A percentile compares a stretch with the other conserved stretches of the same genome.
Conservation (phyloP, 345 rosid genomes). For the Gossypium ekmanianum region DNA sequence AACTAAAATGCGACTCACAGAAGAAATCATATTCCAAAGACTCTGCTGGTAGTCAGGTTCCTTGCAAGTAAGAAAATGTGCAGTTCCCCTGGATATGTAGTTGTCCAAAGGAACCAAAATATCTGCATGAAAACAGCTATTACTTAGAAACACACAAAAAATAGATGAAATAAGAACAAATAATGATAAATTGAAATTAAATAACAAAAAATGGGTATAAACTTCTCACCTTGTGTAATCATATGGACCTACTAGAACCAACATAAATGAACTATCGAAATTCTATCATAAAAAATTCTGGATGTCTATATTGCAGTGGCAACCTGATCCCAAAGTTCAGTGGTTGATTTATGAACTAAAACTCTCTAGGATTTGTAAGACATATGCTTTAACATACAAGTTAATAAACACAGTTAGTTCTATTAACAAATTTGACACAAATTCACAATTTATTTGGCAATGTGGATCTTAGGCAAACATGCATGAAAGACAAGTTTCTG, state of each 20-base stretch:
- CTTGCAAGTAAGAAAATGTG: slow-evolving; percentile 80
- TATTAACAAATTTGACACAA: background rate
- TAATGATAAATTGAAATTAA: background rate
- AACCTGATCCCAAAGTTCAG: background rate
- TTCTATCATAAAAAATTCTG: background rate
- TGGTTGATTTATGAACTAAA: background rate
- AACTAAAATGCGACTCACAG: slow-evolving; percentile 51
- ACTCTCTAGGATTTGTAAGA: background rate
- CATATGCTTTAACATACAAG: background rate
- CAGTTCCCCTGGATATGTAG: slow-evolving; percentile 90
- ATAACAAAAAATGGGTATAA: background rate
- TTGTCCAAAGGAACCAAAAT: slow-evolving; percentile 97
- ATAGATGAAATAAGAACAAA: background rate
- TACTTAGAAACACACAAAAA: background rate
- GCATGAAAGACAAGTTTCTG: background rate
- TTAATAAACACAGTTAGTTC: background rate
- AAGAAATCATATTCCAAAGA: slow-evolving; percentile 85
- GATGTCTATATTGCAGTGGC: background rate
- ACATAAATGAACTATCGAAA: background rate
- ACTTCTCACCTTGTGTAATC: background rate
- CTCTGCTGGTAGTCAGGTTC: slow-evolving; percentile 95
- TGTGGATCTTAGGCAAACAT: background rate
- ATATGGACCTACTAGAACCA: background rate
- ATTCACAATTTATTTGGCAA: background rate
- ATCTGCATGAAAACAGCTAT: slow-evolving; percentile 46